These are phyloP conservation scores for Setaria italica DNA, from an alignment of 202 grass and related monocot genomes.

Conservation along the genomic window DNA sequence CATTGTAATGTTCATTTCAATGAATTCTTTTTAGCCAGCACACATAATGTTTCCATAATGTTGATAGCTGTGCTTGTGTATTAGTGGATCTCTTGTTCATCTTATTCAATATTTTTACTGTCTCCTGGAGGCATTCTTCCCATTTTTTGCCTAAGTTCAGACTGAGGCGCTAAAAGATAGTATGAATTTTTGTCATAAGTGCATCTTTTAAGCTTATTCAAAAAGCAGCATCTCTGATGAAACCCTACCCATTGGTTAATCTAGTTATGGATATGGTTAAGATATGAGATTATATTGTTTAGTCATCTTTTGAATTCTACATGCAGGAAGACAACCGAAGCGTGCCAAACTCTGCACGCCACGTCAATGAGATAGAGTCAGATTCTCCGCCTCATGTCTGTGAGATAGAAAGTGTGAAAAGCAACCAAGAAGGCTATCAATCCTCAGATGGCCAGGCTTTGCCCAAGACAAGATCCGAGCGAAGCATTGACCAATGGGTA, in stretches of 20 bases:
- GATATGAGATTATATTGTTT: constrained; percentile 22
- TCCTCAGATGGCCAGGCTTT: constrained; percentile 58
- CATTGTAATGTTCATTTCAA: not conserved
- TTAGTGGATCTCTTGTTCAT: not conserved
- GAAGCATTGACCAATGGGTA: constrained; percentile 87
- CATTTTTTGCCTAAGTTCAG: not conserved
- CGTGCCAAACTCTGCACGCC: constrained; percentile 39
- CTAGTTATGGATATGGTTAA: not conserved
- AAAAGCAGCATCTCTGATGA: not conserved
- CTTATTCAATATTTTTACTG: not conserved
- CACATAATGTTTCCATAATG: not conserved
- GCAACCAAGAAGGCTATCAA: constrained; percentile 59
- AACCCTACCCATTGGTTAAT: not conserved
- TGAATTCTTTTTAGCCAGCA: not conserved
- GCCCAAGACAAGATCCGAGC: constrained; percentile 67
- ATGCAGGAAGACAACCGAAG: constrained; percentile 60
- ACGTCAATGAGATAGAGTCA: constrained; percentile 59
- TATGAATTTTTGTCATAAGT: not conserved
- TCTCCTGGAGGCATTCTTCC: not conserved
- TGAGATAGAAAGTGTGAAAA: constrained; percentile 66
- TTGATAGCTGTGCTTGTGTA: not conserved
- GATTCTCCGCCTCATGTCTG: constrained; percentile 54
- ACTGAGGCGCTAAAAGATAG: not conserved
- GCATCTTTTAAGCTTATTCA: not conserved
- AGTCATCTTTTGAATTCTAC: constrained; percentile 36